These are phyloP conservation scores for Alternaria consortialis DNA, from an alignment of 2,329 filamentous ascomycete species.

Conservation along the genomic window DNA sequence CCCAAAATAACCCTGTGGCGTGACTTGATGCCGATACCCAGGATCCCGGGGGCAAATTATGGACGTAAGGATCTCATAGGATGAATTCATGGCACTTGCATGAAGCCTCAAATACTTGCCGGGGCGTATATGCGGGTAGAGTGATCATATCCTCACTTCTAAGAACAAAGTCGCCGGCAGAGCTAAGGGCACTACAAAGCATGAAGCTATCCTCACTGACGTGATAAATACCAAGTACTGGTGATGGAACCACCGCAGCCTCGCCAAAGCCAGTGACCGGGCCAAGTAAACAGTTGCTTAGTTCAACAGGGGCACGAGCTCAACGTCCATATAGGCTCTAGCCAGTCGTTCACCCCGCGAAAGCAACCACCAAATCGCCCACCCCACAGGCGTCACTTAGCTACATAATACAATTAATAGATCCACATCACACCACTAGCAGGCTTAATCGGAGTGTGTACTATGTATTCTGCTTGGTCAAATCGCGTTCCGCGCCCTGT, in stretches of 20 bases:
- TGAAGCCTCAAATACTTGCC: no score
- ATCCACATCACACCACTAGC: not conserved
- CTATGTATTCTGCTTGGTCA: not conserved
- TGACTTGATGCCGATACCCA: not conserved
- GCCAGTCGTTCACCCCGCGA: not conserved
- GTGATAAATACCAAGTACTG: not conserved
- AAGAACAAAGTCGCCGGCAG: not conserved
- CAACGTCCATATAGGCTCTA: not conserved
- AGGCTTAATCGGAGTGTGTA: not conserved
- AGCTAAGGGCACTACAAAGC: not conserved
- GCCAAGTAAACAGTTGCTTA: not conserved
- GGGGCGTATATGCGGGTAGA: not conserved
- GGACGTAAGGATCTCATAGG: not conserved
- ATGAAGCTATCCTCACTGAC: not conserved
- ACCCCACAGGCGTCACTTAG: not conserved
- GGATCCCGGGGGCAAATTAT: not conserved
- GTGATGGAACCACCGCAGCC: not conserved
- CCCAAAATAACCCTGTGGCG: not conserved
- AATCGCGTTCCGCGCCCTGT: not conserved
- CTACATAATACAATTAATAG: not conserved
- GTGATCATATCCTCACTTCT: not conserved
- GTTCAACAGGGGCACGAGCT: not conserved
- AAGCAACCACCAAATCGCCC: not conserved
- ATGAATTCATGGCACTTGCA: no score
- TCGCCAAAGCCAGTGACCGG: not conserved